Evolutionary conservation across 257 asterid genomes (phyloP).

Genomic region (Solanum chiquidenum): DNA sequence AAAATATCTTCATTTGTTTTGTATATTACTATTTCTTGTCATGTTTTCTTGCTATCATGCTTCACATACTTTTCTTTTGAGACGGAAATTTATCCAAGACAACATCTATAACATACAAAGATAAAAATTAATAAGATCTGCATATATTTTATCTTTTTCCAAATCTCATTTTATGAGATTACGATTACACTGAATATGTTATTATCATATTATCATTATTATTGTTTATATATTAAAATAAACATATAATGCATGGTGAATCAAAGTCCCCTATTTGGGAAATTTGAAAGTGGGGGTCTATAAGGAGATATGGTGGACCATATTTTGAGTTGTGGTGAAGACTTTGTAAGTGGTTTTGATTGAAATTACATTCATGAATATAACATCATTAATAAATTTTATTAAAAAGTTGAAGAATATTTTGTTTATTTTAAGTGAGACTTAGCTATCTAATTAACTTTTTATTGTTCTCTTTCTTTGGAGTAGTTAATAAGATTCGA

Average conservation of each 20-base stretch:
- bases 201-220: background rate
- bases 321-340: constrained; percentile 58
- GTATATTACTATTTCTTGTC: background rate
- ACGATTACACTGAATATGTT: background rate
- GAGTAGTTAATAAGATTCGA: constrained; percentile 76
- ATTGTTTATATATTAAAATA: background rate
- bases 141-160: background rate
- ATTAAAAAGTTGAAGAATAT: background rate
- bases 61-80: background rate
- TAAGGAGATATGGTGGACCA: constrained; percentile 61
- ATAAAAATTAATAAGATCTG: background rate
- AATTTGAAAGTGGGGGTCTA: background rate
- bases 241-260: background rate
- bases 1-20: background rate
- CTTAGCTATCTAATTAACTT: constrained; percentile 1
- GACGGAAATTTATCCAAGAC: background rate
- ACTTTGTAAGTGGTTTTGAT: constrained; percentile 40
- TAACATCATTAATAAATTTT: background rate
- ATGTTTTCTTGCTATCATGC: background rate
- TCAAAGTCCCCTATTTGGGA: background rate
- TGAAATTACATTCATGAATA: constrained; percentile 9
- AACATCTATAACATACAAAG: background rate
- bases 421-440: background rate
- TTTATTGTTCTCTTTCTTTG: constrained; percentile 7
- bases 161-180: background rate